Base-by-base conservation (phyloP, 1,284 basidiomycete species). In the Cryptococcus sp. region DNA sequence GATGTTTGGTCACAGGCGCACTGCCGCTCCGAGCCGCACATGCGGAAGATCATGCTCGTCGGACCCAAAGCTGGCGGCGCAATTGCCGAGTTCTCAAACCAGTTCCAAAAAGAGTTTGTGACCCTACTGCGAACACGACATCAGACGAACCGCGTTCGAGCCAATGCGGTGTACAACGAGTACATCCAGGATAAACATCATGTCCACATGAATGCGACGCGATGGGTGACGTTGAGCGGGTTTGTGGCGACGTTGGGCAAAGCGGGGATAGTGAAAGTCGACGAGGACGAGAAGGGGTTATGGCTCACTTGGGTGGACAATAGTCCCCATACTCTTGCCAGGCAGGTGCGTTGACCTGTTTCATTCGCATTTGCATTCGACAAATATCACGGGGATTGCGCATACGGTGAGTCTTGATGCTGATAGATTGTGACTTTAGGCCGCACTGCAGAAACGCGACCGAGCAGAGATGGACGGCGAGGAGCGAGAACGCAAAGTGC, bases 271-370 rank as follows among this genome's bases (percentile, higher is more conserved):
- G 91, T 88, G 3, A 85, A 90, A 64, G 96, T 97, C 22, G 95
- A 99, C 74, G 95, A 99, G 80, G 96, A 92, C 50, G 95, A 98
- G 79, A 93, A 97, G 80, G 95, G 94, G 3, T 93, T 92, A 87
- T 98, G 92, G 79, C 85, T 99, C 66, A 86, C 88, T 43, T 99
- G 96, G 95, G 90, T 99, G 60, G 96, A 99, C 78, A 97, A 85
- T 76, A 90, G 89, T 56, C 94, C 96, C 1, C 91, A 92, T 68
- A 93, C 96, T 3, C 82, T 98, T 35, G 90, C 90, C 6, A 89
- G 93, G 80, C 89, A 90, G 78, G 90, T 88, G 66, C 74, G 85
- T 81, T 43, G 8, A 11, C 5, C 11, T 25, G 8, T 47, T 10
- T n/a, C n/a, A n/a, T 27, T 39, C 4, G n/a, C 20, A 23, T 22